Evolutionary conservation across 2,329 filamentous ascomycete species (phyloP), one percentile per base, ranked within the genome.

Genomic region (Aspergillus sergii): DNA sequence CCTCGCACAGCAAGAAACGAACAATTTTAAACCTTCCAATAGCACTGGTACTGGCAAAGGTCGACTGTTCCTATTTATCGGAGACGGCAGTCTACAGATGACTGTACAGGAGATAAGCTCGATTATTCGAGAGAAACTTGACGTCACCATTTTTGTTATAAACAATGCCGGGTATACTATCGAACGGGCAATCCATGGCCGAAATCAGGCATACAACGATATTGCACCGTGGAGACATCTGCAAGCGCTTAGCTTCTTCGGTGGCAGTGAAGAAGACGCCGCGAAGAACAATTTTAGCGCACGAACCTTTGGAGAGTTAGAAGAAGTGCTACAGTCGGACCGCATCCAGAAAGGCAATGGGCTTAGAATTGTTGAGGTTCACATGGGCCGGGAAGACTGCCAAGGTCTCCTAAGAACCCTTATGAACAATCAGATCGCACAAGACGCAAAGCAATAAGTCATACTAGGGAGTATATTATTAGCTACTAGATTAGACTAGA

Each of bases 71-170:
- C 75, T 89, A 1, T 81, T 88, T 64, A 88, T 88, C 39, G 88
- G 87, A 6, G 88, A 89, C 58, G 88, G 88, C 4, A 88, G 86
- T 65, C 83, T 91, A 63, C 85, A 89, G 66, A 85, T 91, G 77
- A 91, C 88, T 0, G 87, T 83, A 0, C 89, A 91, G 71, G 88
- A 90, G 66, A 77, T 91, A 4, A 84, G 85, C 12, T 89, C 86
- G 2, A 89, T 90, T 68, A 86, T 91, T 67, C 79, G 79, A 19
- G 79, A 84, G 60, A 78, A 81, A 4, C 77, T 86, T 26, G 78
- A 84, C 43, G 79, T 84, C 4, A 76, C 81, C 9, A 73, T 79
- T 23, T 81, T 88, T 63, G 70, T 88, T 10, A 82, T 88, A 67
- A 88, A 88, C 68, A 88, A 88, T 60, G 80, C 84, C 32, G 86